Evolutionary conservation across 345 rosid species (phyloP).

Genomic region (Trapa bicornis): DNA sequence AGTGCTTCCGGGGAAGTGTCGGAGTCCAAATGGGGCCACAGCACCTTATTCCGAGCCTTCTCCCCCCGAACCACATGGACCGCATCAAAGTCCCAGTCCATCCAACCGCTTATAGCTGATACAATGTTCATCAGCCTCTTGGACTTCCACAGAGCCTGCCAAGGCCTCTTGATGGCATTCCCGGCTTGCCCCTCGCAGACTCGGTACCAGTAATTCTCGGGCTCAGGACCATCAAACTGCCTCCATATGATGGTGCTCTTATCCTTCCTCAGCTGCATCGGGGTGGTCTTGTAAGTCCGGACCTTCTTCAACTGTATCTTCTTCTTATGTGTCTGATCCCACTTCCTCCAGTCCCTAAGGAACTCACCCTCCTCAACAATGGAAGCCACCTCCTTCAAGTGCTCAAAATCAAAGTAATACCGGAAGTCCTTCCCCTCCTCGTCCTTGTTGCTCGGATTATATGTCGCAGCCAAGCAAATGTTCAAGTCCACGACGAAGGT

Average conservation of each 20-base stretch:
- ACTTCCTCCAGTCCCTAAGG: slow-evolving; percentile 67
- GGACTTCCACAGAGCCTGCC: slow-evolving; percentile 85
- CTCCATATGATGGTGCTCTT: slow-evolving; percentile 75
- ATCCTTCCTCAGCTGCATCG: slow-evolving; percentile 65
- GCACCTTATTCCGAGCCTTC: slow-evolving; percentile 66
- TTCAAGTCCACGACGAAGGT: slow-evolving; percentile 89
- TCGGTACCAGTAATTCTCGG: slow-evolving; percentile 85
- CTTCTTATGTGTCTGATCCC: slow-evolving; percentile 57
- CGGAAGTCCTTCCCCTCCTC: slow-evolving; percentile 88
- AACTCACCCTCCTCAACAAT: slow-evolving; percentile 78
- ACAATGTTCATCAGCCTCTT: slow-evolving; percentile 93
- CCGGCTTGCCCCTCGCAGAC: slow-evolving; percentile 87
- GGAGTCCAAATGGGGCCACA: slow-evolving; percentile 78
- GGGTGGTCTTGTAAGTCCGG: slow-evolving; percentile 43
- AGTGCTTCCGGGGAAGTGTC: slow-evolving; percentile 80
- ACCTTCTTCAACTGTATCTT: slow-evolving; percentile 71
- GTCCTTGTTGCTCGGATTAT: slow-evolving; percentile 53
- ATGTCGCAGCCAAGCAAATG: slow-evolving; percentile 51
- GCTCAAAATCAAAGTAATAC: slow-evolving; percentile 84
- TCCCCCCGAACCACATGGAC: slow-evolving; percentile 91
- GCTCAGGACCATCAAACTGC: slow-evolving; percentile 79
- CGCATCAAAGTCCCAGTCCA: slow-evolving; percentile 96
- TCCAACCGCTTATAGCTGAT: slow-evolving; percentile 59
- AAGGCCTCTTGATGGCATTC: slow-evolving; percentile 62
- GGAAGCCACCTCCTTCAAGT: slow-evolving; percentile 66